Conservation (phyloP, 805 yeast species). For the Saturnispora quitensis region DNA sequence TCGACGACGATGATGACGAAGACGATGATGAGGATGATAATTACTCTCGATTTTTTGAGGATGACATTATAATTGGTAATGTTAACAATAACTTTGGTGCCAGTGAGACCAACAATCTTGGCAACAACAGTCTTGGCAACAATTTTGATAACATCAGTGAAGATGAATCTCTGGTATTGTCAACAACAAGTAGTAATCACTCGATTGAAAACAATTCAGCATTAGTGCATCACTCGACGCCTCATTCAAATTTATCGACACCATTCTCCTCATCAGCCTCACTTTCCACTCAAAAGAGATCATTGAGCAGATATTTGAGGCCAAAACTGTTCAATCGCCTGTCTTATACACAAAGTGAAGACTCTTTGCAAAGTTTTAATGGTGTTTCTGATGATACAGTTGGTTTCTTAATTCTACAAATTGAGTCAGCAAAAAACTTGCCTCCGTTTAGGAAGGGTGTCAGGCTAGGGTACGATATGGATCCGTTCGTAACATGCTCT, state of each 20-base stretch:
- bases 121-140: not conserved
- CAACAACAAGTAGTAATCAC: not conserved
- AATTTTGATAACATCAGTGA: not conserved
- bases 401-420: slow-evolving; percentile 74
- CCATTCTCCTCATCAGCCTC: slow-evolving; percentile 4
- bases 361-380: not conserved
- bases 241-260: not conserved
- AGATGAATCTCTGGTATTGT: not conserved
- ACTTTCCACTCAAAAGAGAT: slow-evolving; percentile 3
- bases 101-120: not conserved
- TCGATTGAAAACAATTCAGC: not conserved
- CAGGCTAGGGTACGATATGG: slow-evolving; percentile 84
- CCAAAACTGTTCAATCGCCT: not conserved
- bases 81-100: not conserved
- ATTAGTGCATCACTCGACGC: not conserved
- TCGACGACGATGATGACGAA: not conserved
- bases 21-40: not conserved
- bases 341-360: not conserved
- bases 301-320: not conserved
- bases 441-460: slow-evolving; percentile 71
- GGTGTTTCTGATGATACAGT: slow-evolving; percentile 14
- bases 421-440: slow-evolving; percentile 61
- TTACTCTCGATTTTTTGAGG: not conserved
- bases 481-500: slow-evolving; percentile 87
- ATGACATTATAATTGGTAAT: not conserved